Evolutionary conservation across 768 basidiomycete species (phyloP).

Genomic region (Tulasnella sp.): DNA sequence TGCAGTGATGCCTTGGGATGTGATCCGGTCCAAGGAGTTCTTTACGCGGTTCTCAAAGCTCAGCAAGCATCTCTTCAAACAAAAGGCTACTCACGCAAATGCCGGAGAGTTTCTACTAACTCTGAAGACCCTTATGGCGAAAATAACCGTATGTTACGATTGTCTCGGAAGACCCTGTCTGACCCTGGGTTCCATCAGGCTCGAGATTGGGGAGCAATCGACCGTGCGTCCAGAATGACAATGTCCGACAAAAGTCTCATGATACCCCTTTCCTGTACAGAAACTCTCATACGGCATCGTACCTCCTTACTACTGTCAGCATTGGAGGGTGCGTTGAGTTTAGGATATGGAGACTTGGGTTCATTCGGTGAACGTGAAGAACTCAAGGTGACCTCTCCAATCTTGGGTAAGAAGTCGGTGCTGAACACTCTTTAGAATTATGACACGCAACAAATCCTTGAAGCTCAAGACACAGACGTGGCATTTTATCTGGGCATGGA

Average conservation of each 20-base stretch:
- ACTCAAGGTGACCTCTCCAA: background rate
- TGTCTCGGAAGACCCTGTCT: background rate
- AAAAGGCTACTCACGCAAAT: background rate
- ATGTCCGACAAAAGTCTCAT: background rate
- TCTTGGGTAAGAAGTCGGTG: background rate
- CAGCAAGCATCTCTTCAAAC: background rate
- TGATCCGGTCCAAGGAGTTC: slow-evolving; percentile 1
- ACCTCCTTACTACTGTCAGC: background rate
- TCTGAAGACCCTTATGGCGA: slow-evolving; percentile 12
- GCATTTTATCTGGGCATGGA: background rate
- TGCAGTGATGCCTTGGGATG: background rate
- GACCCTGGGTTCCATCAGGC: background rate
- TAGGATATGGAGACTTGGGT: background rate
- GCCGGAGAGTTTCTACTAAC: slow-evolving; percentile 8
- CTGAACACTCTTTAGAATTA: background rate
- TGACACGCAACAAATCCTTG: background rate
- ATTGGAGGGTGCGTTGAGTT: background rate
- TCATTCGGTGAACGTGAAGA: background rate
- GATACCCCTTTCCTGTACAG: background rate
- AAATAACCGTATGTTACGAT: background rate
- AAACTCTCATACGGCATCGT: background rate
- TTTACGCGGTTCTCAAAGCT: background rate
- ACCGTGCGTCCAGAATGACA: background rate
- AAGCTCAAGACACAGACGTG: background rate
- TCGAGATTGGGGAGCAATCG: slow-evolving; percentile 7